These are phyloP conservation scores for Trypanosoma cruzi DNA, from an alignment of 208 protist genomes.

Conservation along the genomic window DNA sequence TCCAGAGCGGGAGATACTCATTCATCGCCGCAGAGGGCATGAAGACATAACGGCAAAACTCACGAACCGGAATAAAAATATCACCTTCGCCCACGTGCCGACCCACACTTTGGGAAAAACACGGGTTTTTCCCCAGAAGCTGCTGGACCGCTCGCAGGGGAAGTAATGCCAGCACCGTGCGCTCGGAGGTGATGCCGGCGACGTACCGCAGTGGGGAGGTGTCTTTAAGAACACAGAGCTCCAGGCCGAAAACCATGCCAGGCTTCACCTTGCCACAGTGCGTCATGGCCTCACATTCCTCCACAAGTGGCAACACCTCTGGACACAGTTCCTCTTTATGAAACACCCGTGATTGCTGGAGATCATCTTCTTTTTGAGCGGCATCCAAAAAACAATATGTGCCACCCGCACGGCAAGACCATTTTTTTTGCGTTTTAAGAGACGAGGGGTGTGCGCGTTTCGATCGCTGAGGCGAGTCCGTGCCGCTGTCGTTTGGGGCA, in stretches of 20 bases:
- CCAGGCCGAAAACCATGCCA: slow-evolving; percentile 72
- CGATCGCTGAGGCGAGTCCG: neutral
- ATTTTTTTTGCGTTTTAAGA: neutral
- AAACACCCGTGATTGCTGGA: neutral
- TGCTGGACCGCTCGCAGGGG: slow-evolving; percentile 45
- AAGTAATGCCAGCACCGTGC: slow-evolving; percentile 70
- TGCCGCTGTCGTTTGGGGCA: slow-evolving; percentile 27
- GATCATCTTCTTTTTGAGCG: neutral
- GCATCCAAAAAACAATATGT: neutral
- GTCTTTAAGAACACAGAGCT: slow-evolving; percentile 69
- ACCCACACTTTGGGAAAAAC: slow-evolving; percentile 74
- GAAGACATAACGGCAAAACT: slow-evolving; percentile 86
- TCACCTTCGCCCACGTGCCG: slow-evolving; percentile 57
- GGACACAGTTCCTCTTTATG: neutral
- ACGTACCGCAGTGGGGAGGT: slow-evolving; percentile 51
- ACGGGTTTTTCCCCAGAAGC: slow-evolving; percentile 45
- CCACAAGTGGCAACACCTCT: neutral
- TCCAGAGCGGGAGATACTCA: slow-evolving; percentile 83
- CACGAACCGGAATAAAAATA: slow-evolving; percentile 73
- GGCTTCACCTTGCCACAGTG: slow-evolving; percentile 57
- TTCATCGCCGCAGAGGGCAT: slow-evolving; percentile 60
- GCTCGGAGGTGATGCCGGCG: slow-evolving; percentile 42
- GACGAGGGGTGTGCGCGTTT: neutral
- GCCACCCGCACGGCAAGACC: neutral
- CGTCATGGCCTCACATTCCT: slow-evolving; percentile 35